Percentiles rank a stretch among this genome's conserved stretches.
Evolutionary conservation across 2,329 filamentous ascomycete genomes (phyloP).

Genomic region (Coniochaeta sp.): DNA sequence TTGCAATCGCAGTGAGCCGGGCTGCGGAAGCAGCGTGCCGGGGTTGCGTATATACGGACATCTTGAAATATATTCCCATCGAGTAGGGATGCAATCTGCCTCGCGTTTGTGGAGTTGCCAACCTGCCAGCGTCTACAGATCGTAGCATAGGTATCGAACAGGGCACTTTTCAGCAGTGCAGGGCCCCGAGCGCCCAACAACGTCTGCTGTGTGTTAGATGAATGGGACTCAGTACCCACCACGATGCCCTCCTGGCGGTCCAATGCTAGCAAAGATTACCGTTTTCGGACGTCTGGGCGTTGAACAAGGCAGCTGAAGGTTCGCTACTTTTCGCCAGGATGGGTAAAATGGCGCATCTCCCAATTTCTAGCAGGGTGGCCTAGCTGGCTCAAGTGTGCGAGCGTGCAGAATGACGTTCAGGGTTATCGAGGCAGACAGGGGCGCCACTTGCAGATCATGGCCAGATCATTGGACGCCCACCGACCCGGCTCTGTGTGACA

Average conservation of each 20-base stretch:
- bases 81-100: background rate
- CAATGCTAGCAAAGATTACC: background rate
- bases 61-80: too few relatives aligned
- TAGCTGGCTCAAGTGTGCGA: background rate
- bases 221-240: background rate
- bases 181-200: background rate
- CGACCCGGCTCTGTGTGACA: constrained; percentile 17
- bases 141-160: background rate
- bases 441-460: constrained; percentile 14
- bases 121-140: background rate
- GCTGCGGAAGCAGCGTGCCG: background rate
- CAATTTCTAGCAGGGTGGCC: background rate
- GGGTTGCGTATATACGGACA: background rate
- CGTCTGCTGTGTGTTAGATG: background rate
- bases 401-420: constrained; percentile 1
- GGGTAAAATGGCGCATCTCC: constrained; percentile 3
- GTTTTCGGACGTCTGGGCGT: constrained; percentile 21
- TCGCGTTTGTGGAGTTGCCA: background rate
- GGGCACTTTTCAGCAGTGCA: background rate
- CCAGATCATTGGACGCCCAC: constrained; percentile 13
- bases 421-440: constrained; percentile 1
- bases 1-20: background rate
- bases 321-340: constrained; percentile 5
- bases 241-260: background rate
- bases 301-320: constrained; percentile 3